phyloP scores from a whole-genome alignment of 345 rosid genomes.

The Mallotus nudiflorus region DNA sequence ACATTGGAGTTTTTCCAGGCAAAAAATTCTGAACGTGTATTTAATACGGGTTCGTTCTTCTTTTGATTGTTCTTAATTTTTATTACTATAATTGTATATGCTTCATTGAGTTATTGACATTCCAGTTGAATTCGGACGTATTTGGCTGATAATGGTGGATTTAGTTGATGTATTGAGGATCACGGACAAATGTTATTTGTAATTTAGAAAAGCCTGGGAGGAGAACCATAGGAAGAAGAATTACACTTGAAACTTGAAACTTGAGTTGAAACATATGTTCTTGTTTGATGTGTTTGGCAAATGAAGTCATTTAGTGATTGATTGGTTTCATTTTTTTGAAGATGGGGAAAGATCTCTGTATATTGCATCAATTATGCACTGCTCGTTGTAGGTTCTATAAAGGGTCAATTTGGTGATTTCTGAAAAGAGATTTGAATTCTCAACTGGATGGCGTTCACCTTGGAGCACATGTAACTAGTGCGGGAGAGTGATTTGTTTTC shows the following conservation, averaged over 20 bases:
- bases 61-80: background rate
- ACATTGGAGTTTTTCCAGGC: constrained; percentile 69
- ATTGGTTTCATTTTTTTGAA: background rate
- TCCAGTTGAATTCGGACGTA: background rate
- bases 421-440: background rate
- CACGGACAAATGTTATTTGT: background rate
- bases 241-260: background rate
- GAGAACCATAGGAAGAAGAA: background rate
- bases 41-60: constrained; percentile 65
- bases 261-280: background rate
- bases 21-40: constrained; percentile 74
- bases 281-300: background rate
- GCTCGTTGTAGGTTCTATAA: background rate
- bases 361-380: background rate
- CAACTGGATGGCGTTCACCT: no score
- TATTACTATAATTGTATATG: background rate
- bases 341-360: background rate
- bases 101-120: background rate
- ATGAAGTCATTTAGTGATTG: constrained; percentile 1
- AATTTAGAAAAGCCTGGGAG: background rate
- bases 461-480: no score
- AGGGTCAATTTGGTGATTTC: background rate
- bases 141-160: background rate
- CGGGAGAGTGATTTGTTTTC: no score
- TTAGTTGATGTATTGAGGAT: background rate